These are phyloP conservation scores for Lojkania enalia DNA, from an alignment of 2,329 filamentous ascomycete species.

Conservation along the genomic window DNA sequence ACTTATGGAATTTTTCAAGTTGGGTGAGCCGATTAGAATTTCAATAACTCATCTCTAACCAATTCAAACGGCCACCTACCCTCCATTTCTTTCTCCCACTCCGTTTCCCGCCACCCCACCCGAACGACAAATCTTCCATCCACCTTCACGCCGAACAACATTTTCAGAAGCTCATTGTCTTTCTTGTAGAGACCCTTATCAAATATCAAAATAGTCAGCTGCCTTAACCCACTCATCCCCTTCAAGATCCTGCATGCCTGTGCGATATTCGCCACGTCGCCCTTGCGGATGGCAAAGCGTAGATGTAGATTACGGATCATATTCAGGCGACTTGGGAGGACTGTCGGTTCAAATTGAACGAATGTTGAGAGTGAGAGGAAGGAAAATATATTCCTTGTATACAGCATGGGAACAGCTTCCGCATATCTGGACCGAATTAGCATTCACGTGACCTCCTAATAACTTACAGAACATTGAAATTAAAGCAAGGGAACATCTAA, in stretches of 20 bases:
- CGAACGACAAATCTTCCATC: slow-evolving; percentile 3
- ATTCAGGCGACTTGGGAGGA: slow-evolving; percentile 7
- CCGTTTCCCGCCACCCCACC: neutral
- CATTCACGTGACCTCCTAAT: neutral
- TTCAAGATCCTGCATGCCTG: neutral
- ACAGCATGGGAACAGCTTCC: slow-evolving; percentile 9
- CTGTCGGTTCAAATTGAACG: slow-evolving; percentile 3
- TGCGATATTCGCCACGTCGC: neutral
- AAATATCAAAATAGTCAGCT: neutral
- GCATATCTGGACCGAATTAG: slow-evolving; percentile 2
- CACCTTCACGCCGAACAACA: slow-evolving; percentile 1
- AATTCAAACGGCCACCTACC: slow-evolving; percentile 80
- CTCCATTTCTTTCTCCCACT: slow-evolving; percentile 70
- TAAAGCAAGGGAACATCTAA: neutral
- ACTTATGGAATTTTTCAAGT: no score
- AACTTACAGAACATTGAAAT: neutral
- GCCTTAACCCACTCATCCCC: neutral
- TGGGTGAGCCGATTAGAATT: no score
- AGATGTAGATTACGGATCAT: slow-evolving; percentile 4
- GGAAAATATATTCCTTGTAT: slow-evolving; percentile 8
- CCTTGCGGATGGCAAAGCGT: neutral
- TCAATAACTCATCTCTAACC: slow-evolving; percentile 54
- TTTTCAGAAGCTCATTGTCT: neutral
- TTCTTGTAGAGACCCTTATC: neutral
- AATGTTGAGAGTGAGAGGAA: slow-evolving; percentile 6